Base-by-base conservation (phyloP, 1,284 basidiomycete genomes). In the Ceratobasidium sp. region DNA sequence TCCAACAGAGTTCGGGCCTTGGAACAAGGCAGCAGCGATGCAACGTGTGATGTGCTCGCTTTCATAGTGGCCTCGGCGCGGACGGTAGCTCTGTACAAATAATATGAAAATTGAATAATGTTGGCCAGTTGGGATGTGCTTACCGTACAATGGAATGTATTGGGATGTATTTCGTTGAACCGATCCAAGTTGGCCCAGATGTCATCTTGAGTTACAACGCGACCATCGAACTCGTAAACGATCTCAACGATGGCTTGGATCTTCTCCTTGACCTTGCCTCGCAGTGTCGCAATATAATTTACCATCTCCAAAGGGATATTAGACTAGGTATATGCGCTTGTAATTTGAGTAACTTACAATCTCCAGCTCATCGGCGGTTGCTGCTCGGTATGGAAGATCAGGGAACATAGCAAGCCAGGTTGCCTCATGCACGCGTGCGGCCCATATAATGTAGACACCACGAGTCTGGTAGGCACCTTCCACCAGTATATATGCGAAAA, bases 91-190 rank as follows among this genome's bases (percentile, higher is more conserved):
- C 58, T 41, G 26, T 10, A 34, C 12, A 36, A 34, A n/a, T n/a
- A n/a, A 30, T 30, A 53, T 41, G 30, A 34, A 12, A 3, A n/a
- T 36, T 12, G 10, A 10, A 28, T 34, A 39, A 23, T 9, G 26
- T 32, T 28, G 12, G 5, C 21, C 34, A 1, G 28, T 32, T 12
- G 12, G 10, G 5, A 39, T 43, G 14, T 21, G 48, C 52, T 46
- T 26, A 61, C 59, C 41, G 14, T 34, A 41, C 65, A 70, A 16
- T 70, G 65, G 41, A 70, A 70, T 26, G 12, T 41, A n/a, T 70
- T 70, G 1, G 65, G 65, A 14, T 58, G 55, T 8, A 58, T 1
- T 5, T 34, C 8, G 26, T 70, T 58, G n/a, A 58, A 70, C 16
- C 12, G n/a, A 9, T 30, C 14, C 14, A 70, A 41, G 30, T 70